Conservation (phyloP, 805 yeast genomes). For the Tetrapisispora nanseiensis region DNA sequence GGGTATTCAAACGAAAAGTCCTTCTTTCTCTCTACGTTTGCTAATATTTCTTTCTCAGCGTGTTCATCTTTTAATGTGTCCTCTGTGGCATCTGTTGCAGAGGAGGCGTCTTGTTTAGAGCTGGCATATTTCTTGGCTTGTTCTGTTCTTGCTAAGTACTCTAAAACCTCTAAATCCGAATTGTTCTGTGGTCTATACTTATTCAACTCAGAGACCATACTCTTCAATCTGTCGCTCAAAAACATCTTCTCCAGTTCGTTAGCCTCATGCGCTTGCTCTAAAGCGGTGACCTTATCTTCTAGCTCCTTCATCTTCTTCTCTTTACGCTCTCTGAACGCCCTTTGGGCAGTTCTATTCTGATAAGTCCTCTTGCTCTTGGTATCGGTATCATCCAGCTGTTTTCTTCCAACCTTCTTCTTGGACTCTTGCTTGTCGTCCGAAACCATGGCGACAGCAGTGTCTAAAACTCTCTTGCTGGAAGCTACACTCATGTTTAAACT, state of each 20-base stretch:
- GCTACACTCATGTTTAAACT: not conserved
- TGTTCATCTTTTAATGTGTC: slow-evolving; percentile 1
- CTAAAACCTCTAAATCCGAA: slow-evolving; percentile 23
- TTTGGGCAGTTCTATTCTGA: slow-evolving; percentile 93
- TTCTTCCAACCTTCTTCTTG: slow-evolving; percentile 3
- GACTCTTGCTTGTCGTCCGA: not conserved
- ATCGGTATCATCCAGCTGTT: slow-evolving; percentile 40
- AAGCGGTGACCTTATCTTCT: slow-evolving; percentile 63
- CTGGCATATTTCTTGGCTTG: not conserved
- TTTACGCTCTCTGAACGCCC: slow-evolving; percentile 92
- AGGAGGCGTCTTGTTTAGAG: not conserved
- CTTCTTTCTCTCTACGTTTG: slow-evolving; percentile 15
- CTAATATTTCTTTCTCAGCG: slow-evolving; percentile 3
- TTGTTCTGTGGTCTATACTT: slow-evolving; percentile 40
- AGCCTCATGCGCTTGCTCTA: slow-evolving; percentile 62
- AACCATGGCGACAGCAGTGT: not conserved
- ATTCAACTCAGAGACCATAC: slow-evolving; percentile 60
- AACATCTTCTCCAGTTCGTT: slow-evolving; percentile 67
- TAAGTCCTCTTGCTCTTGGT: slow-evolving; percentile 86
- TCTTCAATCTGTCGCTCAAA: slow-evolving; percentile 64
- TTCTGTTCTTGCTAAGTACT: slow-evolving; percentile 16
- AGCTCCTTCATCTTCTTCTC: slow-evolving; percentile 79
- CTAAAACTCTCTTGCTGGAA: not conserved
- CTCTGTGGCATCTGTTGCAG: not conserved
- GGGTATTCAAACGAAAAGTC: slow-evolving; percentile 48